Evolutionary conservation across 257 asterid species (phyloP), one percentile per base, ranked within the genome.

Genomic region (Solanum tarijense): DNA sequence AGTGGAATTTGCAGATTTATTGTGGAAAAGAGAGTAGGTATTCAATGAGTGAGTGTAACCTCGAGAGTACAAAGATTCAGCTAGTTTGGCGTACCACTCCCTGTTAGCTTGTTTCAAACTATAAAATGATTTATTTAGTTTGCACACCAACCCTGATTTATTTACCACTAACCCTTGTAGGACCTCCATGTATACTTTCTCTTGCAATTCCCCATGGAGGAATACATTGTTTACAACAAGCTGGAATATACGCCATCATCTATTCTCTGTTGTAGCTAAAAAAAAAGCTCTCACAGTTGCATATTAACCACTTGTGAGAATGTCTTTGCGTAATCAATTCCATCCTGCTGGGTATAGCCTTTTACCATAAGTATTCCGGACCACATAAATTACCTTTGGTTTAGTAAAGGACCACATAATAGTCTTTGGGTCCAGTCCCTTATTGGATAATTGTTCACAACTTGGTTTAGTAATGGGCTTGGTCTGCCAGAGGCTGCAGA

Each of bases 311-410:
- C n/a, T 18, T 18, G 62, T 18, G 23, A 52, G 62, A 52, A 52
- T 52, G 62, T 52, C 10, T 18, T 3, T 55, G 11, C 1, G 65
- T 55, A 55, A 55, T 55, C 65, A 55, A 55, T 55, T 18, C 11
- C 10, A 55, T 0, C 2, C 0, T 55, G 4, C 0, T 3, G 25
- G n/a, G 65, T 55, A 55, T 55, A 55, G 0, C 0, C n/a, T 18
- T 55, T 55, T 18, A 55, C n/a, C 65, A 7, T 55, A 55, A 55
- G n/a, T 55, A 16, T 38, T 35, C 2, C 8, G 8, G 38, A 35
- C 38, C 8, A 35, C 8, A 35, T 35, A 35, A 35, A 35, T 35
- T 35, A 35, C 2, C 8, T 35, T 35, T 35, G 38, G 38, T 35
- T 35, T 35, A 35, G 38, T 35, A 35, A 35, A 35, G 8, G 38